These are phyloP conservation scores for Xylaria sp. DNA, from an alignment of 2,329 filamentous ascomycete genomes.

Conservation along the genomic window DNA sequence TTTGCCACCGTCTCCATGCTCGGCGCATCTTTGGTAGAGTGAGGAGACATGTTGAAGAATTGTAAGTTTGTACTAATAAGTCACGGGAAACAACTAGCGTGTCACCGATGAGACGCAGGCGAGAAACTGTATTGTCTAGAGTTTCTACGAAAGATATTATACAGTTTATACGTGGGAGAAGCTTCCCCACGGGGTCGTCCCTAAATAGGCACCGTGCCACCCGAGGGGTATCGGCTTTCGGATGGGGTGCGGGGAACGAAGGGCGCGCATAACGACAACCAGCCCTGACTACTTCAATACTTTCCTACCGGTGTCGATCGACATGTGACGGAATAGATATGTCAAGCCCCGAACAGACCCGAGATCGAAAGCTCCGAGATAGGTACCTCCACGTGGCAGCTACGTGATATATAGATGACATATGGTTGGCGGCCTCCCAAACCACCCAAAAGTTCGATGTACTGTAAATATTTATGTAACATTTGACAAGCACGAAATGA, in stretches of 20 bases:
- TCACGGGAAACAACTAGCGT: not conserved
- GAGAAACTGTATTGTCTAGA: not conserved
- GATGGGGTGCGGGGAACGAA: constrained; percentile 30
- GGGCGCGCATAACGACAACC: constrained; percentile 21
- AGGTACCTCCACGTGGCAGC: not conserved
- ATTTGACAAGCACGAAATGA: not conserved
- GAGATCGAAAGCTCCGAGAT: not conserved
- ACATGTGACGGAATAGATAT: not conserved
- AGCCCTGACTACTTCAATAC: not conserved
- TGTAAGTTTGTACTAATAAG: not conserved
- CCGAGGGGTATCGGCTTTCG: constrained; percentile 26
- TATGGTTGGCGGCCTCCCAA: not conserved
- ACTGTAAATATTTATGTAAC: not conserved
- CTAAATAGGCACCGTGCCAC: not conserved
- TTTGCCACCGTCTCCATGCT: constrained; percentile 23
- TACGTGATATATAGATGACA: not conserved
- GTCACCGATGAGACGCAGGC: not conserved
- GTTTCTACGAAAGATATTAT: not conserved
- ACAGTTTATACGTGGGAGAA: constrained; percentile 1
- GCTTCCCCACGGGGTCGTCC: not conserved
- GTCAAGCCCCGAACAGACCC: not conserved
- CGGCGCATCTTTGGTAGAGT: constrained; percentile 29
- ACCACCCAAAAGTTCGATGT: not conserved
- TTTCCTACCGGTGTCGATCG: not conserved
- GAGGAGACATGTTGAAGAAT: constrained; percentile 36